Evolutionary conservation across 1,284 basidiomycete species (phyloP), one percentile per base, ranked within the genome.

Genomic region (Boletellus deceptivus): DNA sequence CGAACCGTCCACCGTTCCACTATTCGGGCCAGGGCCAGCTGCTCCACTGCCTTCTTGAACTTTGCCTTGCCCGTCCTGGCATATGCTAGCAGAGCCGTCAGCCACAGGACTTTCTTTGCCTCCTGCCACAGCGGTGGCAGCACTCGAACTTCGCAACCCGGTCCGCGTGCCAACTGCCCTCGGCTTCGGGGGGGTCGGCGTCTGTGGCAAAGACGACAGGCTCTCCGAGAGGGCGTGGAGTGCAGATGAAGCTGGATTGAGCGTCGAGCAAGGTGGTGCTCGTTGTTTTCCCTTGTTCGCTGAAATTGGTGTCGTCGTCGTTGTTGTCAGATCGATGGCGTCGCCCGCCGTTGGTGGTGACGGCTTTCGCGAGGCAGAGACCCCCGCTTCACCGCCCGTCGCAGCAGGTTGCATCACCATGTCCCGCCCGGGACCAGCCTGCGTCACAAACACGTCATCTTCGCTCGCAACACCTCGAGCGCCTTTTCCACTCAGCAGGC

Each of bases 161-260:
- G 56, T 58, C 36, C 58, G 64, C 17, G 57, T 71, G 24, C 58
- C 58, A 18, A 49, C 39, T n/a, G 25, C 70, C 51, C 63, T 69
- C 29, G 61, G 67, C 55, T 66, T 71, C 24, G 71, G 71, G 0
- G 77, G 74, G 35, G 72, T 61, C 25, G 74, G 69, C 17, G 73
- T 67, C 42, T 71, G 63, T 37, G 76, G 75, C 16, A 79, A 59
- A 0, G 72, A 69, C 27, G 70, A 76, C 20, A 84, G 59, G 11
- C 82, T 82, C 60, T 80, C 77, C 6, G 81, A 76, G 27, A 86
- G 75, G 2, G 78, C 72, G 48, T 80, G 75, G 17, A 78, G 77
- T 0, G 80, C 79, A 63, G 83, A 70, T 22, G 83, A 84, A 8
- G 82, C 81, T 9, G 81, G 72, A 27, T 67, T 67, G 33, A 68